Base-by-base conservation (phyloP, 208 protist species). In the Trypanosoma scelopori region DNA sequence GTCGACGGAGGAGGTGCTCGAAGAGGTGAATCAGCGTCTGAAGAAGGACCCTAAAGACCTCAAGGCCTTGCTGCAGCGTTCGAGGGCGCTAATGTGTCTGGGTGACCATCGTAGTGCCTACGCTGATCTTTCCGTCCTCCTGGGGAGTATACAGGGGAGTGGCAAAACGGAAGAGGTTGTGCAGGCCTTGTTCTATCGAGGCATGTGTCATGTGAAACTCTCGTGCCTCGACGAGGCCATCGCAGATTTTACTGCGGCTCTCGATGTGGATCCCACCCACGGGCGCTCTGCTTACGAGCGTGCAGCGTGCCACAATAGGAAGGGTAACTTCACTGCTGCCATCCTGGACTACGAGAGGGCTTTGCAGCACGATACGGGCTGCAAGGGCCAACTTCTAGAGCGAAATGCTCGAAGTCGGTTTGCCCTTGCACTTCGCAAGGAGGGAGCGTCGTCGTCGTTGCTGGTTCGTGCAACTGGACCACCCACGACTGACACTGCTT, bases 271-370 rank as follows among this genome's bases (percentile, higher is more conserved):
- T 50, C 82, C 88, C 27, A 51, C 25, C 3, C 81, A 91, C 37
- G 55, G 50, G 23, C 80, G 79, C 20, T 89, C 93, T 13, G 75
- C 78, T 3, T 95, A 93, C 65, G 78, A 83, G 55, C 64, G 76
- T 23, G 93, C 83, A 5, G 80, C 89, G 16, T 92, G 87, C 50
- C 78, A 91, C 51, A 92, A 89, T 35, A 51, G 55, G 7, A 79
- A 82, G 15, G 83, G 87, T 12, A 86, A 95, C 58, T 92, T 92
- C 53, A 64, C 41, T 43, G 69, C 47, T 3, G 86, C 93, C 37
- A 90, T 96, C 20, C 60, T 65, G 15, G 87, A 95, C 64, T 96
- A 96, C 71, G 84, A 96, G 28, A 48, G 67, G 3, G 93, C 89
- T 13, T 67, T 96, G 37, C 49, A 72, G 30, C 27, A 65, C 39